These are phyloP conservation scores for Vigna unguiculata DNA, from an alignment of 306 rosid species.

Conservation along the genomic window DNA sequence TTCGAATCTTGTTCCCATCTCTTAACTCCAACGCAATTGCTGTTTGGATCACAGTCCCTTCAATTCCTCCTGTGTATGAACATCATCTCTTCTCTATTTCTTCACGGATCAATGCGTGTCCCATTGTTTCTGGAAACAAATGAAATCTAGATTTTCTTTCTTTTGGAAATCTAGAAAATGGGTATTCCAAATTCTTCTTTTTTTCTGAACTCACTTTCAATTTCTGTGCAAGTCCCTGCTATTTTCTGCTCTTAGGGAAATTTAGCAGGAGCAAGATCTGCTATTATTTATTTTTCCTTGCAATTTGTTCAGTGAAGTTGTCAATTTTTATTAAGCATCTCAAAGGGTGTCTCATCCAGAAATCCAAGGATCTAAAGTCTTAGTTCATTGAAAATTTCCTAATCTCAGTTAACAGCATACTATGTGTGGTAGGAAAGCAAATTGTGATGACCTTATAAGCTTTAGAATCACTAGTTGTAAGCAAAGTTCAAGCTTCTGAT, in stretches of 20 bases:
- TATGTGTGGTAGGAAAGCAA: no score
- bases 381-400: no score
- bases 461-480: no score
- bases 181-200: not conserved
- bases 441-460: no score
- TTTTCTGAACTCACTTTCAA: constrained; percentile 23
- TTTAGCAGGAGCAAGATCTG: not conserved
- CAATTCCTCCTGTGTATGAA: not conserved
- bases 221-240: constrained; percentile 21
- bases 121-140: constrained; percentile 7
- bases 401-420: no score
- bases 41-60: not conserved
- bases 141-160: not conserved
- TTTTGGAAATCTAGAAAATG: constrained; percentile 6
- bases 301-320: no score
- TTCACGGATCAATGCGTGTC: constrained; percentile 29
- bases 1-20: not conserved
- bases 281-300: no score
- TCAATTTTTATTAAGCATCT: no score
- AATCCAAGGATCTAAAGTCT: no score
- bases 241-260: not conserved
- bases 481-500: no score
- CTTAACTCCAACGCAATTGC: not conserved
- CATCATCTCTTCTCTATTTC: not conserved
- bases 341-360: no score